A percentile compares a stretch with the other conserved stretches of the same genome.
phyloP scores from a whole-genome alignment of 768 basidiomycete species.

The Cystofilobasidium macerans region DNA sequence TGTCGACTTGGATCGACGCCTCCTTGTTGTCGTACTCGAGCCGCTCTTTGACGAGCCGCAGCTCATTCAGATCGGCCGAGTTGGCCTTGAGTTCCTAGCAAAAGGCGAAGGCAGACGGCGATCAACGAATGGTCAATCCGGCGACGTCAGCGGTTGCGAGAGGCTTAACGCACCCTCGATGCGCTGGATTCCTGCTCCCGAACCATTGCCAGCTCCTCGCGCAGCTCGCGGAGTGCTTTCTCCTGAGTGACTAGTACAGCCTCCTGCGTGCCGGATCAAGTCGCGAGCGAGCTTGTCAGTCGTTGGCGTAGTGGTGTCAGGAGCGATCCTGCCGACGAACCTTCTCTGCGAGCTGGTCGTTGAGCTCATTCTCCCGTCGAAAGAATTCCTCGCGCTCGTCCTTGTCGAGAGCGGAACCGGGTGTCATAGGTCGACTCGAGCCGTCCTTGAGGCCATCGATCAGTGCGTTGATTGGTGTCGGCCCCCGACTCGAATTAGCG shows the following conservation, averaged over 20 bases:
- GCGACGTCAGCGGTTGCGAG: not conserved
- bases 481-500: conserved; percentile 24
- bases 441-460: conserved; percentile 64
- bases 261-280: conserved; percentile 45
- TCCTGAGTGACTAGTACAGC: conserved; percentile 64
- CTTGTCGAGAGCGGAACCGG: conserved; percentile 75
- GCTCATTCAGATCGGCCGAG: conserved; percentile 83
- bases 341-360: conserved; percentile 78
- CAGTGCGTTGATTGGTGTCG: conserved; percentile 47
- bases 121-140: not conserved
- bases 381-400: conserved; percentile 97
- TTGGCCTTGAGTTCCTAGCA: conserved; percentile 84
- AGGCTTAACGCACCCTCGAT: conserved; percentile 7
- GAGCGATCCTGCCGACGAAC: conserved; percentile 32
- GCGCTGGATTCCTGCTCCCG: conserved; percentile 57
- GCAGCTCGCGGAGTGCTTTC: conserved; percentile 75
- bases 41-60: conserved; percentile 79
- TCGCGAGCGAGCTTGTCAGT: not conserved
- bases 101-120: not conserved
- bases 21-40: conserved; percentile 95
- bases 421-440: conserved; percentile 82
- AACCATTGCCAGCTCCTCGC: conserved; percentile 76
- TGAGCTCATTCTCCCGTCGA: conserved; percentile 89
- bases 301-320: too few species aligned
- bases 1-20: conserved; percentile 79